These are phyloP conservation scores for Schwanniomyces etchellsii DNA, from an alignment of 1,139 yeast species.

Conservation along the genomic window DNA sequence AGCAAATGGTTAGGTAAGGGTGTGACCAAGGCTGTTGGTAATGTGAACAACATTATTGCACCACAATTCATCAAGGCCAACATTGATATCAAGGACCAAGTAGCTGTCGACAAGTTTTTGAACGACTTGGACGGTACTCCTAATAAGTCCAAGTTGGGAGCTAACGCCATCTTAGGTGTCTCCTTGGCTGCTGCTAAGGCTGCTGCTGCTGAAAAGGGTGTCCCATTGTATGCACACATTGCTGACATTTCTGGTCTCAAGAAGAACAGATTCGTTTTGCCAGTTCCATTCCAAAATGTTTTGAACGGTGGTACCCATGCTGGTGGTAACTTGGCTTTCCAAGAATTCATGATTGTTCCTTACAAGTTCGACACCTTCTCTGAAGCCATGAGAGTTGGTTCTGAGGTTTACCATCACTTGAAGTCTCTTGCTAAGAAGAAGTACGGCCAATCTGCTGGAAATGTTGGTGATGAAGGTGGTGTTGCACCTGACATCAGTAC, in stretches of 20 bases:
- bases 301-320: conserved; percentile 97
- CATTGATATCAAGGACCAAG: conserved; percentile 69
- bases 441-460: conserved; percentile 91
- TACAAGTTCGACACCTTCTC: conserved; percentile 72
- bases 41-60: conserved; percentile 76
- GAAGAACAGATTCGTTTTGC: conserved; percentile 62
- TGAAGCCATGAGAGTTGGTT: conserved; percentile 85
- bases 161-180: conserved; percentile 86
- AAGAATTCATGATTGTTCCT: conserved; percentile 95
- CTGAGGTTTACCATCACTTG: conserved; percentile 88
- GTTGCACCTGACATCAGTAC: conserved; percentile 88
- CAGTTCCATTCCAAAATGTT: conserved; percentile 92
- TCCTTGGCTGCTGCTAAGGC: conserved; percentile 84
- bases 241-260: conserved; percentile 58
- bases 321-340: conserved; percentile 93
- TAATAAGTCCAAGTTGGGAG: conserved; percentile 85
- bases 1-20: conserved; percentile 89
- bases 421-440: conserved; percentile 78
- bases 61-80: conserved; percentile 70
- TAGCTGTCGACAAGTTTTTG: conserved; percentile 66
- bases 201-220: conserved; percentile 78
- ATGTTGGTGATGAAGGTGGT: conserved; percentile 98
- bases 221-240: conserved; percentile 77
- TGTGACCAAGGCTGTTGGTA: conserved; percentile 78
- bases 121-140: conserved; percentile 74